These are phyloP conservation scores for Mycoemilia scoparia DNA, from an alignment of 192 early-diverging fungal species.

Conservation along the genomic window DNA sequence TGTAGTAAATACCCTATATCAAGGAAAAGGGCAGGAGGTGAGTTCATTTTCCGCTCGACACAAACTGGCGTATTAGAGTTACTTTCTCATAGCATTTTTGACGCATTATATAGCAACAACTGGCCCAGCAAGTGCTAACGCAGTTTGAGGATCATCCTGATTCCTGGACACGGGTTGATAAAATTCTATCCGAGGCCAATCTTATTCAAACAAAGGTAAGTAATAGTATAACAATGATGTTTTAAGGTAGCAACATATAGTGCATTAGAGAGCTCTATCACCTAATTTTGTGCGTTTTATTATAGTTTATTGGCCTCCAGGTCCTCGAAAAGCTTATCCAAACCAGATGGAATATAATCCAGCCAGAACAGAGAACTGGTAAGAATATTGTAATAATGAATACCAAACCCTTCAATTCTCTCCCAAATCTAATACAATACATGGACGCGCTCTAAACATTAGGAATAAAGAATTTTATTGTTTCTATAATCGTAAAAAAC, in stretches of 20 bases:
- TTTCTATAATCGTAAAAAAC: conserved; percentile 76
- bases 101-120: conserved; percentile 72
- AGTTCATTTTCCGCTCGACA: conserved; percentile 11
- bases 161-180: conserved; percentile 87
- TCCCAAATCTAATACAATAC: neutral
- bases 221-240: neutral
- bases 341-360: conserved; percentile 93
- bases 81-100: no score
- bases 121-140: conserved; percentile 69
- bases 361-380: conserved; percentile 54
- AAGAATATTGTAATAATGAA: conserved; percentile 36
- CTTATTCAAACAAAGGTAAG: conserved; percentile 70
- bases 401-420: neutral
- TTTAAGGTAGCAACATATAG: neutral
- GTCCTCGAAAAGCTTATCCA: conserved; percentile 91
- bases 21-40: conserved; percentile 57
- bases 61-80: no score
- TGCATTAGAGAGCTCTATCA: neutral
- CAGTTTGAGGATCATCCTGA: conserved; percentile 92
- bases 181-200: conserved; percentile 68
- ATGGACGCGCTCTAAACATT: conserved; percentile 15
- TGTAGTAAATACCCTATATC: conserved; percentile 70
- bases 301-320: conserved; percentile 78
- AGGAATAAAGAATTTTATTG: conserved; percentile 93
- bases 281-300: neutral